phyloP scores from a whole-genome alignment of 495 filamentous ascomycete genomes.

The Xylaria acuta region DNA sequence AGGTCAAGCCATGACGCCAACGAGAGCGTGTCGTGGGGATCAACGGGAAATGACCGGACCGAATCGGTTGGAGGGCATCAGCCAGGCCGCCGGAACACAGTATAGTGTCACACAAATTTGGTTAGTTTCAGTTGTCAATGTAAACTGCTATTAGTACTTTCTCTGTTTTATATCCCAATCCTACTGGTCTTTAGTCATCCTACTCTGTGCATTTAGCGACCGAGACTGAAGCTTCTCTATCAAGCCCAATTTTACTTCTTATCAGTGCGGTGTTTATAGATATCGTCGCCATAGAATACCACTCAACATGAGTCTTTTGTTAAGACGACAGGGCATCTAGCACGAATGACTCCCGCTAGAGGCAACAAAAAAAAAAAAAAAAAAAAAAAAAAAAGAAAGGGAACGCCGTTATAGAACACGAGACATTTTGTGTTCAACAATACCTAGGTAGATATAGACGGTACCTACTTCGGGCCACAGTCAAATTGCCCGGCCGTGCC shows the following conservation, averaged over 20 bases:
- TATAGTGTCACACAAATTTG: background rate
- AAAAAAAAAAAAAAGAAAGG: no score
- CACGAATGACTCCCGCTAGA: no score
- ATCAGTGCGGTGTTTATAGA: background rate
- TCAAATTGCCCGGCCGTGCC: background rate
- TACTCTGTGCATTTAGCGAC: background rate
- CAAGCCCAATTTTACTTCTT: background rate
- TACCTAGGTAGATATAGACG: no score
- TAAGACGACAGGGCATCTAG: no score
- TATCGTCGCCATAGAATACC: background rate
- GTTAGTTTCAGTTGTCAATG: background rate
- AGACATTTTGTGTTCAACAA: background rate
- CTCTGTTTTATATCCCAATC: no score
- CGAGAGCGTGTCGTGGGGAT: background rate
- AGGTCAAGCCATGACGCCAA: no score
- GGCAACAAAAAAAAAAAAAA: background rate
- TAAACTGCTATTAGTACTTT: no score
- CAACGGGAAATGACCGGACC: no score
- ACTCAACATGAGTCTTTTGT: background rate
- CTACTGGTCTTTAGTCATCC: background rate
- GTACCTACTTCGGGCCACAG: background rate
- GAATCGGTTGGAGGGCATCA: background rate
- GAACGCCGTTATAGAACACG: background rate
- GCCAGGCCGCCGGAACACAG: background rate
- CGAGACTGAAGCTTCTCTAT: background rate